Conservation (phyloP, 1,284 basidiomycete species). For the Austropuccinia psidii region DNA sequence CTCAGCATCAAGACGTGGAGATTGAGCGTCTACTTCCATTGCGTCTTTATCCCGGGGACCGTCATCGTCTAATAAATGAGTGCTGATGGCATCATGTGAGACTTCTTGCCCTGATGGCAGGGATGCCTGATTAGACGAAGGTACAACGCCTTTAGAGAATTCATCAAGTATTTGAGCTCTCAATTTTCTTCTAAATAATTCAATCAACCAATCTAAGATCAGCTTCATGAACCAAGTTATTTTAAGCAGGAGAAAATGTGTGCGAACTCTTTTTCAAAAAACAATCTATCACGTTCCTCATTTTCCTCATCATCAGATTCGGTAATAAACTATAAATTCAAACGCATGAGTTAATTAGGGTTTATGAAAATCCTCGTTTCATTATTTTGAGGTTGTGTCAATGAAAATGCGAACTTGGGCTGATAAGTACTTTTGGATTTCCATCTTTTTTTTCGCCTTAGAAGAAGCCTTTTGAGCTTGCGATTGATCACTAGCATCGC, state of each 20-base stretch:
- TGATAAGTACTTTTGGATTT: conserved; percentile 2
- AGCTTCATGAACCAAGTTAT: background rate
- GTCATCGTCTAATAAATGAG: background rate
- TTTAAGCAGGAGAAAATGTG: background rate
- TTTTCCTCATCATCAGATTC: conserved; percentile 24
- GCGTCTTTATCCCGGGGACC: background rate
- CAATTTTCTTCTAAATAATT: background rate
- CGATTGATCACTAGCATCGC: background rate
- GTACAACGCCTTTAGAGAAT: background rate
- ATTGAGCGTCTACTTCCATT: background rate
- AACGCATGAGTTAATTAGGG: background rate
- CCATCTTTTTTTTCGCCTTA: conserved; percentile 11
- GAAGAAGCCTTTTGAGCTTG: background rate
- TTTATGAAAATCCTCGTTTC: no score
- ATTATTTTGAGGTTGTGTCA: no score
- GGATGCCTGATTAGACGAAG: background rate
- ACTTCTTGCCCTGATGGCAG: background rate
- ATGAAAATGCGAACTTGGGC: background rate
- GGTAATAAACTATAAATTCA: conserved; percentile 20
- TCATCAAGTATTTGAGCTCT: conserved; percentile 6
- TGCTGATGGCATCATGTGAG: background rate
- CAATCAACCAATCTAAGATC: background rate
- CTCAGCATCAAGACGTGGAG: background rate
- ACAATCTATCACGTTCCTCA: conserved; percentile 23
- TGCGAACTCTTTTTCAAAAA: conserved; percentile 29